Evolutionary conservation across 176 grass and related monocot species (phyloP).

Genomic region (Triticum timopheevii): DNA sequence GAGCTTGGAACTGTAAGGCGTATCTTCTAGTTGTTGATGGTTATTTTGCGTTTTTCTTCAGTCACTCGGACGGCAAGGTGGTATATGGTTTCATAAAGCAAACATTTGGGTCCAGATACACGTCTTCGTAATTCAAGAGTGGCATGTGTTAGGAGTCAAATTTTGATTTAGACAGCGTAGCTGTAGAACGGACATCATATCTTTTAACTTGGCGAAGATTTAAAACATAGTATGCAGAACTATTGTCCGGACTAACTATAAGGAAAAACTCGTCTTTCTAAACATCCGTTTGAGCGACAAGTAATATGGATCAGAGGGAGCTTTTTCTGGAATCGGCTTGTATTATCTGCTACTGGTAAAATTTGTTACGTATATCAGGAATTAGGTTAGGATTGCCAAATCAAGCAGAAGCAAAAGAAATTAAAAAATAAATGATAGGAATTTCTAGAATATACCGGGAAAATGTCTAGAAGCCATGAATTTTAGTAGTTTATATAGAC

Average conservation of each 20-base stretch:
- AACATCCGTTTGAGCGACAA: neutral
- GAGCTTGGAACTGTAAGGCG: neutral
- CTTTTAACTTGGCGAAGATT: neutral
- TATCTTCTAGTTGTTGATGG: neutral
- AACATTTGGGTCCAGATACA: neutral
- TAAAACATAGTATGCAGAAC: neutral
- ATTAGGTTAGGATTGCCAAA: neutral
- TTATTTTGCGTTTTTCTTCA: neutral
- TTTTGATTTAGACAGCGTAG: neutral
- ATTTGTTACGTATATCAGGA: constrained; percentile 1
- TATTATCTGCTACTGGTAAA: neutral
- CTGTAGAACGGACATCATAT: neutral
- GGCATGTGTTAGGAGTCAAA: no score
- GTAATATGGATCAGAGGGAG: no score
- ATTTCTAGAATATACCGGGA: neutral
- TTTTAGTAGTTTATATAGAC: neutral
- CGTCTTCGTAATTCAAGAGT: neutral
- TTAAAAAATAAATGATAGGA: neutral
- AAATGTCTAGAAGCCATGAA: neutral
- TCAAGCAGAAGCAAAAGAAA: neutral
- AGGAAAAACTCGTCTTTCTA: neutral
- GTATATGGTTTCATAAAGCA: neutral
- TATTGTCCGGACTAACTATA: neutral
- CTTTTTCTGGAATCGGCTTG: neutral
- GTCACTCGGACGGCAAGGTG: neutral